Base-by-base conservation (phyloP, 192 early-diverging fungal species). In the Helicostylum pulchrum region DNA sequence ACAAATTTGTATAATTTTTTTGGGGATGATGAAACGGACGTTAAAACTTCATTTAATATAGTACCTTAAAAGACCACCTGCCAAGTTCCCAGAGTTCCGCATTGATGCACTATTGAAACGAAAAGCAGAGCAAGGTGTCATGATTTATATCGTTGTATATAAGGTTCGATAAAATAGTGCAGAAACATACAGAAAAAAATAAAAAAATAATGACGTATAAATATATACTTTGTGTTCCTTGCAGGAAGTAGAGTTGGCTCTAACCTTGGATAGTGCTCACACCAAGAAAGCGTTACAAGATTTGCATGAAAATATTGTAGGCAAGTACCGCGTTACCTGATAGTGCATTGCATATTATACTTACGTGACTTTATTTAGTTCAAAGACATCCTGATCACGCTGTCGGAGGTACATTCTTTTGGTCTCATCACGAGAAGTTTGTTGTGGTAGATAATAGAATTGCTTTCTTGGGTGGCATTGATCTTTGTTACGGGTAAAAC, bases 371-470 rank as follows among this genome's bases (percentile, higher is more conserved):
- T 15, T 8, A 4, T 20, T 20, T 23, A 82, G 90, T 95, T 14
- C 86, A 90, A 71, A 83, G 93, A 12, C 89, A 95, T 68, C 93
- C 93, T n/a, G 91, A 95, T 65, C 93, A 95, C 64, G 65, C 71
- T 46, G 78, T 90, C 14, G 85, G 81, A 34, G 88, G 87, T 26
- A 92, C 90, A 6, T 85, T 89, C 71, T 91, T 92, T 78, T 95
- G 93, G 93, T 92, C 93, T 19, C 88, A 90, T 69, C 88, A 90
- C 61, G 88, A 88, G 54, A 94, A 94, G 63, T 83, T 88, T 61
- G 80, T 88, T 2, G 78, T 91, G 2, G 76, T 94, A 1, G 92
- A 94, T 73, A 85, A 88, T 64, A 84, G 85, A 34, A 83, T 93
- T 64, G 90, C 89, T 0, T 94, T 93, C 53, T 80, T 94, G 30